Conservation (phyloP, 768 basidiomycete genomes). For the Lactarius psammicola region DNA sequence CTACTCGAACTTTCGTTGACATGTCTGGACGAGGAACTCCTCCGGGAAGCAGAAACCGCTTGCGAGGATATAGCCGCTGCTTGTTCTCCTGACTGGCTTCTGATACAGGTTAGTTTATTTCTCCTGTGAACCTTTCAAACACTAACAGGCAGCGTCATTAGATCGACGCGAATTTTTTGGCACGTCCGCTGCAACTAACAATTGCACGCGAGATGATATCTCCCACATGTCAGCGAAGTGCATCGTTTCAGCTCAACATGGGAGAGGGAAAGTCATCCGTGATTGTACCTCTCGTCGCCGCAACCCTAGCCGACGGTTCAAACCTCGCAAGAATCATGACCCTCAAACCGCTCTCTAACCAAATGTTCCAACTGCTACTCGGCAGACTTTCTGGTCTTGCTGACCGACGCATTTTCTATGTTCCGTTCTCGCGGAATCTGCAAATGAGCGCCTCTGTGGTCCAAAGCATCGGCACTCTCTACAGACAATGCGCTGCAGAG, state of each 20-base stretch:
- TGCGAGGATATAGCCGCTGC: neutral
- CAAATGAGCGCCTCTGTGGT: slow-evolving; percentile 28
- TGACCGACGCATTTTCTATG: slow-evolving; percentile 47
- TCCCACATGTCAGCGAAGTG: slow-evolving; percentile 39
- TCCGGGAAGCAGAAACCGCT: slow-evolving; percentile 1
- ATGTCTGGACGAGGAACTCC: slow-evolving; percentile 4
- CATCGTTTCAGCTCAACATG: slow-evolving; percentile 53
- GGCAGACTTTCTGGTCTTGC: slow-evolving; percentile 44
- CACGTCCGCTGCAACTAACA: slow-evolving; percentile 43
- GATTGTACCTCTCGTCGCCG: slow-evolving; percentile 47
- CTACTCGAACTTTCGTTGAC: slow-evolving; percentile 10
- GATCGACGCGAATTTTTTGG: slow-evolving; percentile 47
- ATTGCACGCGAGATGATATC: slow-evolving; percentile 49
- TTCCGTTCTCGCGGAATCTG: slow-evolving; percentile 50
- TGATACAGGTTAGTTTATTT: slow-evolving; percentile 17
- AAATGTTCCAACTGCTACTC: slow-evolving; percentile 50
- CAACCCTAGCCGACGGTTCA: slow-evolving; percentile 43
- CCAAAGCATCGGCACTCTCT: slow-evolving; percentile 35
- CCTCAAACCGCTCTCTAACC: slow-evolving; percentile 45
- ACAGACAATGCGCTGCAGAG: slow-evolving; percentile 39
- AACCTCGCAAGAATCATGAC: slow-evolving; percentile 49
- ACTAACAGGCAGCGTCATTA: slow-evolving; percentile 24
- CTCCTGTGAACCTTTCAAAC: neutral
- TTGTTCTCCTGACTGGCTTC: slow-evolving; percentile 15
- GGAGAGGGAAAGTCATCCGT: slow-evolving; percentile 56